Evolutionary conservation across 2,329 filamentous ascomycete genomes (phyloP).

Genomic region (Hypoxylon sp.): DNA sequence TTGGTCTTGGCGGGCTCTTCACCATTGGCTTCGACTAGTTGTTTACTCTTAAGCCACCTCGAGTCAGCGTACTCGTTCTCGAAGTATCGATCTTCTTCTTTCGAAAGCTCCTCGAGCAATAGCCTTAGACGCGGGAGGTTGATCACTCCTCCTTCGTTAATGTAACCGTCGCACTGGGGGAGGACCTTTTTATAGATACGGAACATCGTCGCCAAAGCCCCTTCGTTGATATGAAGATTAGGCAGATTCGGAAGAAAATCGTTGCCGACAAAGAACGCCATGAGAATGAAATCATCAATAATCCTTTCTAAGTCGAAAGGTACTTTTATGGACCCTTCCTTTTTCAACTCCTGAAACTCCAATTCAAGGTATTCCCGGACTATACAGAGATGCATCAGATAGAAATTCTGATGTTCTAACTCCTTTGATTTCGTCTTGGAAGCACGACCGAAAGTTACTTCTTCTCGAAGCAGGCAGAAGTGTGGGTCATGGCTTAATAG

Average conservation of each 20-base stretch:
- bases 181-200: conserved; percentile 93
- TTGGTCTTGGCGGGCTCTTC: conserved; percentile 71
- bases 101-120: conserved; percentile 85
- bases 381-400: conserved; percentile 95
- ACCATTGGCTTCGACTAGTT: conserved; percentile 76
- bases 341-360: conserved; percentile 93
- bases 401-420: conserved; percentile 98
- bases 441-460: conserved; percentile 95
- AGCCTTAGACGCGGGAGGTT: conserved; percentile 84
- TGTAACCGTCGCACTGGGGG: conserved; percentile 90
- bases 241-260: conserved; percentile 98
- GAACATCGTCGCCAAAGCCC: conserved; percentile 97
- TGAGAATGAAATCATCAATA: conserved; percentile 99
- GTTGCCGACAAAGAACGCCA: conserved; percentile 99
- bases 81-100: conserved; percentile 93
- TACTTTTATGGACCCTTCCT: conserved; percentile 79
- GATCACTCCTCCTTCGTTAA: conserved; percentile 95
- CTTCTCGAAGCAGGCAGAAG: conserved; percentile 96
- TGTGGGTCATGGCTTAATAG: conserved; percentile 97
- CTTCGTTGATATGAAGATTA: conserved; percentile 97
- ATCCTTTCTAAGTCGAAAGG: conserved; percentile 94
- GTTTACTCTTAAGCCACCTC: conserved; percentile 92
- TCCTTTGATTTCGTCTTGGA: conserved; percentile 93
- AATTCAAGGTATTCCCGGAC: conserved; percentile 97
- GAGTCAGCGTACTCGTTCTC: conserved; percentile 90